Evolutionary conservation across 108 stramenopile species (phyloP), one percentile per base, ranked within the genome.

Genomic region (Cyclostephanos tholiformis): DNA sequence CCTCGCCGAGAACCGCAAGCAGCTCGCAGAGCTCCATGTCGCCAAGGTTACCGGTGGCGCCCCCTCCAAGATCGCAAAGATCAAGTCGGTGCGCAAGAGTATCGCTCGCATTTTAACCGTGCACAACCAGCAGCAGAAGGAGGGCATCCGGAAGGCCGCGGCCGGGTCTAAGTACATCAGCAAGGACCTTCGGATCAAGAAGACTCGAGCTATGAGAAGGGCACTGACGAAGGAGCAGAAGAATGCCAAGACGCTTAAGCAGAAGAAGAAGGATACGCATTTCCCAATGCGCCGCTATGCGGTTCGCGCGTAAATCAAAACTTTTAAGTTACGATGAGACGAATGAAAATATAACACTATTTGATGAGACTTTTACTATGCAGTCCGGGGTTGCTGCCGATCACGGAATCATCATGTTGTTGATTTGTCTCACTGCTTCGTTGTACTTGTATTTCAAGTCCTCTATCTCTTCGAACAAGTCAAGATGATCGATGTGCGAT

Each of bases 21-120:
- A 98, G 70, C 92, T 98, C 51, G 74, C 90, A 39, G 91, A 90
- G 71, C 89, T 99, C 76, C 94, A 96, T 70, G 97, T 98, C 23
- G 97, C 97, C 71, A 94, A 99, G 89, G 97, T 99, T 26, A 98
- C 97, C 22, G 97, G 97, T 63, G 97, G 97, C 36, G 97, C 99
- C 17, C 96, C 96, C 23, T 93, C 95, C 63, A 99, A 99, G 89
- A 94, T 99, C 73, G 97, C 97, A 75, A 99, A 99, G 93, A 99
- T 99, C 91, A 92, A 96, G 81, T 85, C 79, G 55, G 97, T 99
- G 50, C 99, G 99, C 85, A 98, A 98, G 76, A 88, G 84, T 46
- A 99, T 99, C 71, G 99, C 99, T 8, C 97, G 99, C 46, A 88
- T 98, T 50, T 86, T 99, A 65, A 99, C 99, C 35, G 97, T 99